These are phyloP conservation scores for Tricladium varicosporioides DNA, from an alignment of 2,329 filamentous ascomycete genomes.

Conservation along the genomic window DNA sequence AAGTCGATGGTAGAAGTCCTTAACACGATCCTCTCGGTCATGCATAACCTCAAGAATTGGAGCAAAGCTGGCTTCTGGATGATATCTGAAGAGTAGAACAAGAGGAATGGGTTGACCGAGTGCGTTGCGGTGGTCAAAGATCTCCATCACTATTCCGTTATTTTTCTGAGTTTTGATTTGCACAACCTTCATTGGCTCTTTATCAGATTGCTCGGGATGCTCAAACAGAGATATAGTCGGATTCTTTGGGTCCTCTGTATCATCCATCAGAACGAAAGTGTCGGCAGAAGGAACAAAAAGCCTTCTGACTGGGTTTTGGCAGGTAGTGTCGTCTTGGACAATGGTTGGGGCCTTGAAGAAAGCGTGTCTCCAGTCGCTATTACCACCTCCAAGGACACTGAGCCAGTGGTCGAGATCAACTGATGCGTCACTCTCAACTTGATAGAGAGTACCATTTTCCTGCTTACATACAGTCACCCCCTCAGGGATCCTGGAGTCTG, in stretches of 20 bases:
- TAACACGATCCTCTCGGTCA: constrained; percentile 90
- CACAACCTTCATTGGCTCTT: too few species aligned
- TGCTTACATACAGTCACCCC: background rate
- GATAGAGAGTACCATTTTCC: background rate
- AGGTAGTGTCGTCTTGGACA: background rate
- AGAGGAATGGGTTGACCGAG: too few species aligned
- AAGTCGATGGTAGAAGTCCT: constrained; percentile 94
- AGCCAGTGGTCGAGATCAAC: background rate
- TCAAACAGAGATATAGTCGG: too few species aligned
- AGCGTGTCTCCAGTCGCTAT: too few species aligned
- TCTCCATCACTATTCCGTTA: too few species aligned
- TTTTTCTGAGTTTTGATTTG: too few species aligned
- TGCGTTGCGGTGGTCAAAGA: too few species aligned
- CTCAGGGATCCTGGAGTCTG: too few species aligned
- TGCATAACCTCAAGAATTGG: constrained; percentile 84
- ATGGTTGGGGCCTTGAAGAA: background rate
- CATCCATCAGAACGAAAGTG: background rate
- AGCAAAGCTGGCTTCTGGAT: background rate
- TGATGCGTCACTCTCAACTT: background rate
- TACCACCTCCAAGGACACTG: background rate
- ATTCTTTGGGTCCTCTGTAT: too few species aligned
- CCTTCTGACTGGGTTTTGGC: background rate
- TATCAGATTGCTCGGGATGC: too few species aligned
- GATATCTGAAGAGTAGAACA: constrained; percentile 76
- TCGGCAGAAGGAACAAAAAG: background rate